phyloP scores from a whole-genome alignment of 768 basidiomycete species.

The Mycena polygramma region DNA sequence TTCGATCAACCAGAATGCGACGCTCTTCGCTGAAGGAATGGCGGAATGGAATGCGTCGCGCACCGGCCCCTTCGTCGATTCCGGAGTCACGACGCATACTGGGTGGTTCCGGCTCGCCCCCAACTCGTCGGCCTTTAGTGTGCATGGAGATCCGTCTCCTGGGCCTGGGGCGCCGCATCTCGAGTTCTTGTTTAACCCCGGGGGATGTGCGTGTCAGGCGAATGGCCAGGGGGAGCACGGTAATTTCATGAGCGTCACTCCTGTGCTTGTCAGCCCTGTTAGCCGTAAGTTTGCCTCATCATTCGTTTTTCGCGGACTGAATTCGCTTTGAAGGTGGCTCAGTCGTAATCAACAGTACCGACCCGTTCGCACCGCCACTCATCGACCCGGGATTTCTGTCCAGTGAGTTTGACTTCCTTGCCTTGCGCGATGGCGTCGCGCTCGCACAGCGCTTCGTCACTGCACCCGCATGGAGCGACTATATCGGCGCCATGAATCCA shows the following conservation, averaged over 20 bases:
- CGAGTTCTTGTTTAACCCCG: slow-evolving; percentile 6
- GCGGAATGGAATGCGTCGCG: slow-evolving; percentile 17
- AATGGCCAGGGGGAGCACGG: not conserved
- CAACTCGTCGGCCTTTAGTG: not conserved
- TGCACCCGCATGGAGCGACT: not conserved
- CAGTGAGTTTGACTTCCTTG: not conserved
- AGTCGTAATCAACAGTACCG: not conserved
- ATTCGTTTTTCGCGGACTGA: too few species aligned
- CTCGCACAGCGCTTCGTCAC: not conserved
- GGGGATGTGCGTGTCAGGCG: not conserved
- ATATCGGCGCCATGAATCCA: not conserved
- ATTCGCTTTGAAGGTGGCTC: not conserved
- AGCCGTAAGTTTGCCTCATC: slow-evolving; percentile 3
- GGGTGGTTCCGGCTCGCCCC: not conserved
- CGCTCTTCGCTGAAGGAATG: not conserved
- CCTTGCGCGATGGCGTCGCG: not conserved
- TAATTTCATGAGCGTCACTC: not conserved
- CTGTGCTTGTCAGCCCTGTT: slow-evolving; percentile 5
- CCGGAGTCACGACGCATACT: not conserved
- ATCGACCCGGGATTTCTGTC: not conserved
- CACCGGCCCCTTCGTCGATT: slow-evolving; percentile 21
- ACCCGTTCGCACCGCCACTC: slow-evolving; percentile 14
- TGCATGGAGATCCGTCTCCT: not conserved
- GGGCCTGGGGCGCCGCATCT: slow-evolving; percentile 17
- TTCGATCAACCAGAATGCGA: not conserved